A percentile compares a stretch with the other conserved stretches of the same genome.
Conservation (phyloP, 202 grass and related monocot species). For the Brachypodium distachyon region DNA sequence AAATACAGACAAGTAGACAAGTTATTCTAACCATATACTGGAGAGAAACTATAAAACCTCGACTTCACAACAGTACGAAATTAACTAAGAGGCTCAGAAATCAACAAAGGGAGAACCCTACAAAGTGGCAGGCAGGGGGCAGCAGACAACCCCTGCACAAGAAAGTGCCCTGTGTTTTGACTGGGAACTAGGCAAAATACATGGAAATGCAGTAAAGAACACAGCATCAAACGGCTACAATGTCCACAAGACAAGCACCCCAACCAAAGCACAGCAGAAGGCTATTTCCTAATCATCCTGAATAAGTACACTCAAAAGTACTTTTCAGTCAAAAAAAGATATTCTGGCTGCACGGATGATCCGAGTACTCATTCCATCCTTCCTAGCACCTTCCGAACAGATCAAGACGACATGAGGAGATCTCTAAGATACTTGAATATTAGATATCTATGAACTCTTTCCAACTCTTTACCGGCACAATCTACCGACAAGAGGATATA, state of each 20-base stretch:
- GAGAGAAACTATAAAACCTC: not conserved
- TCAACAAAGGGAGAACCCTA: not conserved
- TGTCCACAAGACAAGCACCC: constrained; percentile 25
- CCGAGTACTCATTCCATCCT: constrained; percentile 28
- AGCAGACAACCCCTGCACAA: constrained; percentile 17
- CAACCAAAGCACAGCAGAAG: constrained; percentile 1
- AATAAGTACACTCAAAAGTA: constrained; percentile 35
- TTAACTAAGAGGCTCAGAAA: constrained; percentile 13
- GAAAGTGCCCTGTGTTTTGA: constrained; percentile 16
- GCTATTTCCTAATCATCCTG: constrained; percentile 10
- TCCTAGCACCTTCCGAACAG: constrained; percentile 34
- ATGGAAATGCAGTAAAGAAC: constrained; percentile 15
- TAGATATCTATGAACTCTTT: constrained; percentile 17
- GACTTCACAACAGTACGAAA: not conserved
- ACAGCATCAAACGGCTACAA: constrained; percentile 31
- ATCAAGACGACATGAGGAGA: constrained; percentile 18
- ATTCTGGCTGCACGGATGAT: constrained; percentile 20
- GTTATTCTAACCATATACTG: not conserved
- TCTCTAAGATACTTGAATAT: constrained; percentile 39
- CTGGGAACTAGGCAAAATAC: constrained; percentile 12
- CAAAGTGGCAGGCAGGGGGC: constrained; percentile 16
- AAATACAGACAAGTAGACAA: not conserved
- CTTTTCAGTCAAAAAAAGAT: constrained; percentile 53
- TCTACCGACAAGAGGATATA: constrained; percentile 38
- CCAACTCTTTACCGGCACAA: constrained; percentile 20